Percentiles rank a stretch among this genome's conserved stretches.
phyloP scores from a whole-genome alignment of 345 rosid genomes.

The Salix koriyanagi region DNA sequence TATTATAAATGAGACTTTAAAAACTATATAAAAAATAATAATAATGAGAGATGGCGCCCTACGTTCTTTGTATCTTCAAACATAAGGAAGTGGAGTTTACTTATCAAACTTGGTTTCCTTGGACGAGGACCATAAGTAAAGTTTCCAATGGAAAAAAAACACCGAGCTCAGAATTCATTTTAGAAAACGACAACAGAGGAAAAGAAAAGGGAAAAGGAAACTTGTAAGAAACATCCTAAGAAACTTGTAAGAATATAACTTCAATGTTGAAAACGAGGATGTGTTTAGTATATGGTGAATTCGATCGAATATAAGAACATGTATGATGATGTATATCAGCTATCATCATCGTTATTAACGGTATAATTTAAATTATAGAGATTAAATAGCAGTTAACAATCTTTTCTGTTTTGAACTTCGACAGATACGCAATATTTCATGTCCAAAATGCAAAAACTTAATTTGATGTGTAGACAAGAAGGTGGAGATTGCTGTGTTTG shows the following conservation, averaged over 20 bases:
- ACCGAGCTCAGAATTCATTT: neutral
- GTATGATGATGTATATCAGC: neutral
- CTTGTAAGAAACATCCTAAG: neutral
- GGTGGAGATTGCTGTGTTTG: rapidly evolving
- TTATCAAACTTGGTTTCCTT: neutral
- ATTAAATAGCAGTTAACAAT: neutral
- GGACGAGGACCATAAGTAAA: neutral
- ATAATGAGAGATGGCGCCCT: too few relatives aligned
- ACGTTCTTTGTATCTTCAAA: neutral
- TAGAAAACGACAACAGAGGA: neutral
- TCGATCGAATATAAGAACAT: neutral
- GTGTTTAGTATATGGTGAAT: neutral
- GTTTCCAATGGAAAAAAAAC: neutral
- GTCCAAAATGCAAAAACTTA: too few relatives aligned
- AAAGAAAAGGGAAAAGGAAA: neutral
- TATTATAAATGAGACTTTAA: neutral
- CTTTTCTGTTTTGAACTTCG: neutral
- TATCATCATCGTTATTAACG: neutral
- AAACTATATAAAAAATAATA: neutral
- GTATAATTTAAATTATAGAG: neutral
- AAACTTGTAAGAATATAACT: neutral
- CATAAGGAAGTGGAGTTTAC: neutral
- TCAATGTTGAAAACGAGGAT: neutral
- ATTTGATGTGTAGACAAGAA: too few relatives aligned
- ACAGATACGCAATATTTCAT: too few relatives aligned